Percentiles rank a stretch among this genome's conserved stretches.
Evolutionary conservation across 73 alveolate genomes (phyloP).

Genomic region (Tetrahymena thermophila): DNA sequence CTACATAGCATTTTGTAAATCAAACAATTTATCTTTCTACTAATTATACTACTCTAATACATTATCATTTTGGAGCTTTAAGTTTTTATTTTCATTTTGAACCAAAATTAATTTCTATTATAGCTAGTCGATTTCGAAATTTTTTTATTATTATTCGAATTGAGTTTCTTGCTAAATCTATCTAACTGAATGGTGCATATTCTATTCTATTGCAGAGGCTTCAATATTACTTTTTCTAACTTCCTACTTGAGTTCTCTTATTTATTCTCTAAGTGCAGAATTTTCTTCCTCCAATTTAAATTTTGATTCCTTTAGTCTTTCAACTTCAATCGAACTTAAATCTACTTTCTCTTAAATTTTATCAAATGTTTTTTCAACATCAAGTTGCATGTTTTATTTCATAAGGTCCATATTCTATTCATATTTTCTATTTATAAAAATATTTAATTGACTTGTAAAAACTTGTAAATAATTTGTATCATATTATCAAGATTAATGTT

Average conservation of each 20-base stretch:
- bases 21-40: neutral
- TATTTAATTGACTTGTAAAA: too few relatives aligned
- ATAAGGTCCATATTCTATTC: neutral
- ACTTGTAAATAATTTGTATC: too few relatives aligned
- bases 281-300: neutral
- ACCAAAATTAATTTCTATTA: neutral
- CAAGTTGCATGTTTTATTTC: neutral
- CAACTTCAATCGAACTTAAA: neutral
- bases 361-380: neutral
- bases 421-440: neutral
- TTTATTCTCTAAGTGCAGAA: neutral
- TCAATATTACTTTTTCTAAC: neutral
- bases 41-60: neutral
- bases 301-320: neutral
- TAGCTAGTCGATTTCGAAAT: neutral
- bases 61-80: neutral
- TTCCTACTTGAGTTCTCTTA: neutral
- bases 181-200: neutral
- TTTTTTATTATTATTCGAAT: neutral
- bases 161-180: neutral
- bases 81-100: neutral
- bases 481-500: too few relatives aligned
- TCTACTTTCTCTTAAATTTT: neutral
- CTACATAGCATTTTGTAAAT: neutral
- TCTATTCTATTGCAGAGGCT: neutral